Evolutionary conservation across 2,329 filamentous ascomycete species (phyloP).

Genomic region (Pseudogymnoascus sp.): DNA sequence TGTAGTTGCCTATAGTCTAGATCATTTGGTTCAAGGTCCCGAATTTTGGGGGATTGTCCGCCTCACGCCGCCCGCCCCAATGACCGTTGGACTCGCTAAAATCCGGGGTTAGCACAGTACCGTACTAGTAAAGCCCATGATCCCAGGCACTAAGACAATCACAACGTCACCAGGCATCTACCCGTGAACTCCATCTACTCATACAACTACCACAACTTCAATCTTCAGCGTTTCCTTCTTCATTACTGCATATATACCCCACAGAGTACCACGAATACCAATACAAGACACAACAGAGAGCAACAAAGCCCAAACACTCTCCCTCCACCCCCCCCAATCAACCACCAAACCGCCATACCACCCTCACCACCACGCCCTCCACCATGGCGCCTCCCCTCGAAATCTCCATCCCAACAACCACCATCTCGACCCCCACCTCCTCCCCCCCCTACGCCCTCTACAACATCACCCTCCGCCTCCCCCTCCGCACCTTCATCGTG

Average conservation of each 20-base stretch:
- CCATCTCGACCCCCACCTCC: slow-evolving; percentile 44
- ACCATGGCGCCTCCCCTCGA: slow-evolving; percentile 59
- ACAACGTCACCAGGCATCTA: slow-evolving; percentile 3
- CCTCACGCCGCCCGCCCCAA: background rate
- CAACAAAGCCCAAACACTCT: background rate
- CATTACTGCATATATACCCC: slow-evolving; percentile 6
- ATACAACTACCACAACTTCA: background rate
- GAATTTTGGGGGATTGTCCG: background rate
- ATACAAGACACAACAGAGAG: background rate
- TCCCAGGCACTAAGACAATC: slow-evolving; percentile 1
- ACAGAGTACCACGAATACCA: background rate
- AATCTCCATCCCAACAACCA: slow-evolving; percentile 63
- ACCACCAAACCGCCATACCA: background rate
- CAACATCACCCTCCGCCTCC: slow-evolving; percentile 70
- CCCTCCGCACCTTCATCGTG: slow-evolving; percentile 67
- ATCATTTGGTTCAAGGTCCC: background rate
- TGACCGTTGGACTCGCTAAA: slow-evolving; percentile 1
- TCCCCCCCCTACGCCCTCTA: slow-evolving; percentile 65
- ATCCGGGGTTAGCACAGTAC: background rate
- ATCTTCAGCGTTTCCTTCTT: slow-evolving; percentile 2
- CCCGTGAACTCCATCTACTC: background rate
- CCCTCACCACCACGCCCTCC: background rate
- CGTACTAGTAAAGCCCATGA: background rate
- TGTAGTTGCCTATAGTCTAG: background rate
- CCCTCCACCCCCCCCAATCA: background rate